Conservation (phyloP, 257 asterid species). For the Paraleonurus japonicus region DNA sequence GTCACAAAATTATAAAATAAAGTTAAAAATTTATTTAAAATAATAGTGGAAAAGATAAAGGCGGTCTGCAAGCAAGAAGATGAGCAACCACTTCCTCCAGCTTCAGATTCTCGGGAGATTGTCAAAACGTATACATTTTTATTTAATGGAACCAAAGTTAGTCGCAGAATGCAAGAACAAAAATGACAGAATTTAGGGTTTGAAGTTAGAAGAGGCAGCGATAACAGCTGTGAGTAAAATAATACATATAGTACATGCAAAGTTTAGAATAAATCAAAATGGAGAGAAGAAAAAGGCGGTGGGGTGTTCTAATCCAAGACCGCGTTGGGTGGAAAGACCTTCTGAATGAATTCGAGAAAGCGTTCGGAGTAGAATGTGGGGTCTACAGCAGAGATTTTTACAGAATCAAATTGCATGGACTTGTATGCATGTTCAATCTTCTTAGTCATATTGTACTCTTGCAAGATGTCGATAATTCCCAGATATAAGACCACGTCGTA, state of each 20-base stretch:
- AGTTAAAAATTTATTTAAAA: too few species aligned
- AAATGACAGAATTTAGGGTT: conserved; percentile 23
- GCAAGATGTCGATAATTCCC: conserved; percentile 93
- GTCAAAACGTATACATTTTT: neutral
- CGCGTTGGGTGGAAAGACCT: conserved; percentile 68
- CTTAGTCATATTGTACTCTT: conserved; percentile 85
- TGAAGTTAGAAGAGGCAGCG: neutral
- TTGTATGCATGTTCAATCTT: conserved; percentile 88
- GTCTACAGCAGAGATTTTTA: conserved; percentile 86
- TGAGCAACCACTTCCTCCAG: too few species aligned
- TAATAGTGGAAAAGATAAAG: too few species aligned
- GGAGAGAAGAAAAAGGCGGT: neutral
- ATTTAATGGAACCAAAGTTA: conserved; percentile 17
- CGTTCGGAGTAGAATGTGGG: conserved; percentile 87
- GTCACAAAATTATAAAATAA: too few species aligned
- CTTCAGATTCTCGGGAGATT: neutral
- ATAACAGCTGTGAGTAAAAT: conserved; percentile 9
- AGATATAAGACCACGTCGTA: conserved; percentile 87
- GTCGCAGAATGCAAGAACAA: conserved; percentile 19
- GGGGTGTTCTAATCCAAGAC: conserved; percentile 25
- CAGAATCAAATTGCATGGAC: conserved; percentile 76
- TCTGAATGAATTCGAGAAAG: conserved; percentile 76
- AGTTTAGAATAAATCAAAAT: neutral
- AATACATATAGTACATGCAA: conserved; percentile 11
- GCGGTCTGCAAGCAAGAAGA: too few species aligned